These are phyloP conservation scores for Adansonia gregorii DNA, from an alignment of 441 rosid species.

Conservation along the genomic window DNA sequence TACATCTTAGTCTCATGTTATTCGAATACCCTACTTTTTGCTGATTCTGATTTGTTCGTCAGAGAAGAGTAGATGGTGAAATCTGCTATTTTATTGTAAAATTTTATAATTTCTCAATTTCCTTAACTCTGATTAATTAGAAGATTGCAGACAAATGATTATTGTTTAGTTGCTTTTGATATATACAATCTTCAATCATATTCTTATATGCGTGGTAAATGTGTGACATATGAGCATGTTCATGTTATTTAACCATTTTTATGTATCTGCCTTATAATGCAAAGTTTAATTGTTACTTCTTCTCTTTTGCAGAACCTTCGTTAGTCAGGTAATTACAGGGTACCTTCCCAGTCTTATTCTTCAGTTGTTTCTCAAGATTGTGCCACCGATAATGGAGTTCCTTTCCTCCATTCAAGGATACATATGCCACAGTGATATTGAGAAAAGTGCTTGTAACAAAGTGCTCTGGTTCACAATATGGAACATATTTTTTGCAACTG, in stretches of 20 bases:
- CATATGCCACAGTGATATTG: constrained; percentile 80
- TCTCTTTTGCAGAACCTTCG: constrained; percentile 65
- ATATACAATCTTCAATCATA: neutral
- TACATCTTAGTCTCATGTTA: neutral
- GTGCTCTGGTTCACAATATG: constrained; percentile 96
- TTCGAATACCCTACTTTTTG: neutral
- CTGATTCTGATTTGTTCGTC: neutral
- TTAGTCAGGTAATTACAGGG: constrained; percentile 80
- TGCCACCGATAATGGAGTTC: constrained; percentile 91
- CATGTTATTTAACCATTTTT: constrained; percentile 10
- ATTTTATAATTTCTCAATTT: neutral
- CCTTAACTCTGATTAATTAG: neutral
- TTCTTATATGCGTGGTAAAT: neutral
- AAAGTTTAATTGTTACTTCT: constrained; percentile 30
- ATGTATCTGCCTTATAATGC: constrained; percentile 1
- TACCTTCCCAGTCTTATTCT: constrained; percentile 96
- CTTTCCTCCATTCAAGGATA: constrained; percentile 95
- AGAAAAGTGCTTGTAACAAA: constrained; percentile 90
- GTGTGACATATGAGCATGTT: constrained; percentile 17
- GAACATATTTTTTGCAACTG: constrained; percentile 93
- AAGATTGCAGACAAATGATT: constrained; percentile 4
- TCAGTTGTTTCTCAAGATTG: constrained; percentile 69
- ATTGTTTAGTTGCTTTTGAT: neutral
- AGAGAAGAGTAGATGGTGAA: neutral
- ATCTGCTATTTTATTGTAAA: neutral